These are phyloP conservation scores for Fagopyrum esculentum DNA, from an alignment of 148 eudicot genomes.

Conservation along the genomic window DNA sequence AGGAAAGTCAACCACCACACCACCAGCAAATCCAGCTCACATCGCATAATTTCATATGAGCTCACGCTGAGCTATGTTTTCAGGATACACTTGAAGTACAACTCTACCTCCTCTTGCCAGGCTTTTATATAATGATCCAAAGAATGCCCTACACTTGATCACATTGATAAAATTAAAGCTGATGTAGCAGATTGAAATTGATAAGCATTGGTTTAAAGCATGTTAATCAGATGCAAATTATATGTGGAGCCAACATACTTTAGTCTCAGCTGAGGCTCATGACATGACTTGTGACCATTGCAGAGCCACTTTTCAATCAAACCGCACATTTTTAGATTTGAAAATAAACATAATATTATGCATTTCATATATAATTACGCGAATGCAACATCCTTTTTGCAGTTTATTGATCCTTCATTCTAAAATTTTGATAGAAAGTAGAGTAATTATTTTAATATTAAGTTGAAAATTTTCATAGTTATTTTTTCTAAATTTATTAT, in stretches of 20 bases:
- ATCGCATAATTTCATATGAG: slow-evolving; percentile 69
- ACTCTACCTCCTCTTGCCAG: slow-evolving; percentile 91
- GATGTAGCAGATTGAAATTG: background rate
- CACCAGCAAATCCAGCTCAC: slow-evolving; percentile 97
- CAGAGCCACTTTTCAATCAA: slow-evolving; percentile 73
- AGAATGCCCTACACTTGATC: slow-evolving; percentile 64
- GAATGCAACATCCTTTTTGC: too few species aligned
- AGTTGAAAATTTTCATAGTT: too few species aligned
- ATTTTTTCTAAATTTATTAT: too few species aligned
- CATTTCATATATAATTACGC: too few species aligned
- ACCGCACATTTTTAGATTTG: background rate
- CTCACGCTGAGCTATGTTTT: slow-evolving; percentile 80
- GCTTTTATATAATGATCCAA: slow-evolving; percentile 73
- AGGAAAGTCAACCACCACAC: slow-evolving; percentile 93
- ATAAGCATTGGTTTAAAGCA: background rate
- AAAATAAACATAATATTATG: too few species aligned
- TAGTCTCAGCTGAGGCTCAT: slow-evolving; percentile 83
- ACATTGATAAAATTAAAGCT: background rate
- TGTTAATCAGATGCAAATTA: background rate
- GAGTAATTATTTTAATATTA: too few species aligned
- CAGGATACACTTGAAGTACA: slow-evolving; percentile 83
- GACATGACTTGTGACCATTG: slow-evolving; percentile 95
- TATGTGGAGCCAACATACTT: slow-evolving; percentile 41
- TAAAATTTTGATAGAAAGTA: too few species aligned
- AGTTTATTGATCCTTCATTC: too few species aligned